Base-by-base conservation (phyloP, 2,329 filamentous ascomycete genomes). In the Pseudopyricularia cyperi region DNA sequence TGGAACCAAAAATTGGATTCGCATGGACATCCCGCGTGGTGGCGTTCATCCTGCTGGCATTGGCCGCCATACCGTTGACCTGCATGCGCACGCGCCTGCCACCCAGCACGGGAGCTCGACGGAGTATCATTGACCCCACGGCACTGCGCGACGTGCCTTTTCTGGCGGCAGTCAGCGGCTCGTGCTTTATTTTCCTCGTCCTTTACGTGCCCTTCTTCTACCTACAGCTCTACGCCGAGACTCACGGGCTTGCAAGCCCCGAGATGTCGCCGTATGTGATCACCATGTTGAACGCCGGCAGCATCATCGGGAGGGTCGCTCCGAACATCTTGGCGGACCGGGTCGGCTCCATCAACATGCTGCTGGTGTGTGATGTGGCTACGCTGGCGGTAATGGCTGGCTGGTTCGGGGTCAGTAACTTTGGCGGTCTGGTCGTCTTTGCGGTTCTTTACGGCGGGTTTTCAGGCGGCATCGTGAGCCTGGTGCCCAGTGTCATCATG, bases 201-300 rank as follows among this genome's bases (percentile, higher is more conserved):
- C 61, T 76, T 22, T 76, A 75, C 59, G 66, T 72, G 46, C 65
- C 71, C 4, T 73, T 75, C 61, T 75, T 71, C 58, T 75, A 72
- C 61, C 66, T 73, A 57, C 61, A 69, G 57, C 61, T 68, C 33
- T 73, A 65, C 55, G 65, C 64, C 32, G 67, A 69, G 47, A 65
- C 65, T 49, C 70, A 69, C 58, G 65, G 64, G 39, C 62, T 72
- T 50, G 64, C 68, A 14, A 55, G 58, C 26, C 37, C 53, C 7
- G 56, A 56, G 34, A 65, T 70, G 48, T 62, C 67, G 15, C 65
- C 67, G 19, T 72, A 73, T 59, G 62, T 72, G 14, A 65, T 75
- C 37, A 64, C 63, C 12, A 34, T 64, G 35, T 57, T 76, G 50
- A 75, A 74, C 57, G 70, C 65, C 12, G 71, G 69, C 17, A 71